phyloP scores from a whole-genome alignment of 345 rosid species.

The Arabis hirsuta region DNA sequence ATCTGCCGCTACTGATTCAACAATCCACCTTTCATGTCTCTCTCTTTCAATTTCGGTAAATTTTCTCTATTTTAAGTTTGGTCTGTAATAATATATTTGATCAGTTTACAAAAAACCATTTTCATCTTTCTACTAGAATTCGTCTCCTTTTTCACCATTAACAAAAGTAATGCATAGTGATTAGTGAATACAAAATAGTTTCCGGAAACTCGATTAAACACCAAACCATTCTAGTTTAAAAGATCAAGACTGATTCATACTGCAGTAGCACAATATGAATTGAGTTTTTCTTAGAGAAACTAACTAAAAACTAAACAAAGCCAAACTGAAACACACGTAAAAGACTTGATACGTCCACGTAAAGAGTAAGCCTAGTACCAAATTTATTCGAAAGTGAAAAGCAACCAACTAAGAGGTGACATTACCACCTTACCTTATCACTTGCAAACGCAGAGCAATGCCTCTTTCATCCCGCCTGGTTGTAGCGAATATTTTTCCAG shows the following conservation, averaged over 20 bases:
- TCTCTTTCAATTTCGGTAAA: constrained; percentile 35
- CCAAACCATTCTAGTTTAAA: constrained; percentile 6
- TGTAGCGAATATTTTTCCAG: constrained; percentile 1
- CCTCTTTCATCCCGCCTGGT: constrained; percentile 18
- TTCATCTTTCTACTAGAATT: constrained; percentile 3
- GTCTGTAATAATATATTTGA: constrained; percentile 38
- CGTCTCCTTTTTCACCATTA: constrained; percentile 18
- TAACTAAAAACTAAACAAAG: neutral
- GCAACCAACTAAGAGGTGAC: constrained; percentile 1
- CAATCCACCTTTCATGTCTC: constrained; percentile 18
- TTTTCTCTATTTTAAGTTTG: constrained; percentile 29
- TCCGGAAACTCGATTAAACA: neutral
- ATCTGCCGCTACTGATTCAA: constrained; percentile 61
- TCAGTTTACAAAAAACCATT: neutral
- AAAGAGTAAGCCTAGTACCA: neutral
- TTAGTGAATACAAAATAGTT: neutral
- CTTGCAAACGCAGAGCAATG: constrained; percentile 26
- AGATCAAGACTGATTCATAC: constrained; percentile 10
- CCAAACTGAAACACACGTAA: constrained; percentile 7
- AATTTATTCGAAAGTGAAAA: neutral
- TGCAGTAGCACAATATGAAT: neutral
- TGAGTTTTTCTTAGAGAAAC: neutral
- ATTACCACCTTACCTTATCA: constrained; percentile 8
- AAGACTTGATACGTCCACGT: neutral
- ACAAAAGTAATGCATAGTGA: constrained; percentile 2